A percentile compares a stretch with the other conserved stretches of the same genome.
Evolutionary conservation across 805 yeast genomes (phyloP).

Genomic region (Candida dajiaensis): DNA sequence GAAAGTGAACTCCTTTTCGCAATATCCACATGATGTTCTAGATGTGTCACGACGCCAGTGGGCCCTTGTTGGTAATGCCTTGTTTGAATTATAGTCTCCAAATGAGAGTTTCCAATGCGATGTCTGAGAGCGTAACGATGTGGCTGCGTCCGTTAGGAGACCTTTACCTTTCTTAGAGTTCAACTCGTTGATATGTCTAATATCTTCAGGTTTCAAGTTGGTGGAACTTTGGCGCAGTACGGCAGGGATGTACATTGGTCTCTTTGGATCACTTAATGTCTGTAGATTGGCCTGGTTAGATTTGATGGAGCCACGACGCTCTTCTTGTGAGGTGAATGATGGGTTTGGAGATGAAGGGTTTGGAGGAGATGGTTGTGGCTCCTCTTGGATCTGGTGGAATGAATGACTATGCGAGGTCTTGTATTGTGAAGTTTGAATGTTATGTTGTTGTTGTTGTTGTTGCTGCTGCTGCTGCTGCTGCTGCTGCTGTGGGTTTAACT

Average conservation of each 20-base stretch:
- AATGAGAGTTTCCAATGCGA: constrained; percentile 23
- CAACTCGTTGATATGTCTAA: constrained; percentile 25
- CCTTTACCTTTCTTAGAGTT: constrained; percentile 19
- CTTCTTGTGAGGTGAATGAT: neutral
- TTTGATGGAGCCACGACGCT: neutral
- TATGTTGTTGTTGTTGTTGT: constrained; percentile 3
- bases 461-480: neutral
- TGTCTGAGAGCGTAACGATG: constrained; percentile 22
- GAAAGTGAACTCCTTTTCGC: constrained; percentile 65
- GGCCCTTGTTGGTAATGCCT: constrained; percentile 32
- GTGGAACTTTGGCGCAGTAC: constrained; percentile 57
- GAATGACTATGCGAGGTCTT: neutral
- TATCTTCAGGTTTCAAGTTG: constrained; percentile 36
- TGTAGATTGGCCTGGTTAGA: constrained; percentile 31
- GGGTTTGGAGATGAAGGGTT: constrained; percentile 11
- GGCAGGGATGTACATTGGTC: constrained; percentile 88
- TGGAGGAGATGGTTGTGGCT: constrained; percentile 10
- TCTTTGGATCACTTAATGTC: constrained; percentile 74
- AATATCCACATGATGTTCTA: constrained; percentile 58
- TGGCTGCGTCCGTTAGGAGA: constrained; percentile 19
- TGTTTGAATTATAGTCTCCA: constrained; percentile 18
- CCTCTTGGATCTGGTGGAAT: constrained; percentile 20
- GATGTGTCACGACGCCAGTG: constrained; percentile 76
- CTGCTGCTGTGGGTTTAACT: constrained; percentile 3
- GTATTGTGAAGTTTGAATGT: constrained; percentile 9